phyloP scores from a whole-genome alignment of 2,329 filamentous ascomycete genomes.

The Rachicladosporium sp. region DNA sequence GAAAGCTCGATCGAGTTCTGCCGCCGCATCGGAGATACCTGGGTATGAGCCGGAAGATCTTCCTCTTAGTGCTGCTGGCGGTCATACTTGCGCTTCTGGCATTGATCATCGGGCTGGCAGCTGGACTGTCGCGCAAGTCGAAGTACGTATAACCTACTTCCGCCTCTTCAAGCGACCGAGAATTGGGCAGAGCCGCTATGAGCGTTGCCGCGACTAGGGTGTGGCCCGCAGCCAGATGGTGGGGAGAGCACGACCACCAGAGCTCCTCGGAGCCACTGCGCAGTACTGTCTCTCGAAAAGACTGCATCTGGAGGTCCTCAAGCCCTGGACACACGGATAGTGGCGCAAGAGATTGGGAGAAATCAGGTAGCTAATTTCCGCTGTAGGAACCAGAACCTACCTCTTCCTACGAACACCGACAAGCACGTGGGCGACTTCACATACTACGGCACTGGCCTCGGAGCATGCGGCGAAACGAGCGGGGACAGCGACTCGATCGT shows the following conservation, averaged over 20 bases:
- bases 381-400: slow-evolving; percentile 30
- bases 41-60: slow-evolving; percentile 26
- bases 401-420: slow-evolving; percentile 39
- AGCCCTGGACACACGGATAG: no score
- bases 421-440: slow-evolving; percentile 53
- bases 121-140: slow-evolving; percentile 20
- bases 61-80: slow-evolving; percentile 25
- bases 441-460: slow-evolving; percentile 54
- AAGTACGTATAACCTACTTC: slow-evolving; percentile 3
- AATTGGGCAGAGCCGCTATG: no score
- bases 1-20: slow-evolving; percentile 23
- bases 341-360: no score
- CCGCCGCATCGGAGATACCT: slow-evolving; percentile 29
- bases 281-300: no score
- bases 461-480: slow-evolving; percentile 54
- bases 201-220: no score
- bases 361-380: neutral
- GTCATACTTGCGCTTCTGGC: slow-evolving; percentile 24
- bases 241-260: no score
- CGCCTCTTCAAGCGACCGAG: no score
- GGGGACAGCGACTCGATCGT: slow-evolving; percentile 46
- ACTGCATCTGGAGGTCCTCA: no score
- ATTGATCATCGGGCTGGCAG: slow-evolving; percentile 31
- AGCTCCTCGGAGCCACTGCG: no score
- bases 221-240: no score